These are phyloP conservation scores for Colletotrichum cordylinicola DNA, from an alignment of 2,329 filamentous ascomycete species.

Conservation along the genomic window DNA sequence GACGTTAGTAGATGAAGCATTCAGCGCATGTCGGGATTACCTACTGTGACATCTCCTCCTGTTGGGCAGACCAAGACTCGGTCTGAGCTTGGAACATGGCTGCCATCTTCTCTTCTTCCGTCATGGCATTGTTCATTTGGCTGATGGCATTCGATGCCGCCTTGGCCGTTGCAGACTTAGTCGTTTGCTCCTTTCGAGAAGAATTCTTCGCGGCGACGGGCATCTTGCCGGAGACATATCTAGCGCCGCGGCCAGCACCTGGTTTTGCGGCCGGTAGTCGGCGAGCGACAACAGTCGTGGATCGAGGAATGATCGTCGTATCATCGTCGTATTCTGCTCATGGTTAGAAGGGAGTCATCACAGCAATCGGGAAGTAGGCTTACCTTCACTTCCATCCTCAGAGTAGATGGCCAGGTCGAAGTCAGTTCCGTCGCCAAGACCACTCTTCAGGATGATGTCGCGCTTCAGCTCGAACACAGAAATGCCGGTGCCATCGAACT, in stretches of 20 bases:
- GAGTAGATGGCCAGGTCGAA: constrained; percentile 96
- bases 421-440: constrained; percentile 92
- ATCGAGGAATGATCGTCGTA: constrained; percentile 94
- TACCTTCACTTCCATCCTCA: constrained; percentile 90
- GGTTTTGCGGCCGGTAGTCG: constrained; percentile 83
- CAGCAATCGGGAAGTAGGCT: constrained; percentile 35
- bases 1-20: constrained; percentile 25
- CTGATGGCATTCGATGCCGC: constrained; percentile 61
- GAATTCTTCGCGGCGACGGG: constrained; percentile 86
- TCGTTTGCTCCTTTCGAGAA: constrained; percentile 67
- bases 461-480: constrained; percentile 98
- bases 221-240: constrained; percentile 97
- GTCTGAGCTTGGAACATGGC: constrained; percentile 91
- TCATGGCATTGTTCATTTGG: constrained; percentile 79
- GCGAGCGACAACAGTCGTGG: constrained; percentile 90
- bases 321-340: constrained; percentile 93
- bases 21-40: constrained; percentile 30
- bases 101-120: constrained; percentile 91
- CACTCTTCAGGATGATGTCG: constrained; percentile 95
- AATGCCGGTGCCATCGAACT: constrained; percentile 97
- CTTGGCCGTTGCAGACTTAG: constrained; percentile 64
- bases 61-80: constrained; percentile 91
- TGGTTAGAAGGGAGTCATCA: constrained; percentile 1
- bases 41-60: constrained; percentile 89
- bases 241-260: constrained; percentile 87